These are phyloP conservation scores for Lepraria neglecta DNA, from an alignment of 495 filamentous ascomycete species.

Conservation along the genomic window DNA sequence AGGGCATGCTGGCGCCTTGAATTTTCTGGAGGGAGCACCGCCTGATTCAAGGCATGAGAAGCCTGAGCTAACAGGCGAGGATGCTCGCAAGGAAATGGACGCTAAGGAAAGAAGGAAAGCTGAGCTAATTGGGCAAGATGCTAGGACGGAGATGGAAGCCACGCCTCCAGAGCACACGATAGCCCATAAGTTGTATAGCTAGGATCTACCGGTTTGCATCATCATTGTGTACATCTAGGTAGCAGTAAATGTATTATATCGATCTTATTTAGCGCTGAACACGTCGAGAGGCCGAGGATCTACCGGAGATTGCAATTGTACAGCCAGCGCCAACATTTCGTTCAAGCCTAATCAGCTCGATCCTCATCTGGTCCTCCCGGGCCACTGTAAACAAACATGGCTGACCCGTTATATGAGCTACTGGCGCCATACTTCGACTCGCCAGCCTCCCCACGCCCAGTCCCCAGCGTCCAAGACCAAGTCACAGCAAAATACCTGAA, in stretches of 20 bases:
- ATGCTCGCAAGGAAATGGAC: slow-evolving; percentile 10
- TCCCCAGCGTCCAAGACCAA: slow-evolving; percentile 39
- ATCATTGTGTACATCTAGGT: no score
- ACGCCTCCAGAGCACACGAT: not conserved
- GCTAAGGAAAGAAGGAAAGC: not conserved
- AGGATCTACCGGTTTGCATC: not conserved
- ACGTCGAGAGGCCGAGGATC: not conserved
- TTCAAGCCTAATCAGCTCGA: not conserved
- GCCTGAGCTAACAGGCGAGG: slow-evolving; percentile 12
- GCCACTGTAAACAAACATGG: slow-evolving; percentile 10
- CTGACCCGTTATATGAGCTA: slow-evolving; percentile 49
- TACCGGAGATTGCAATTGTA: not conserved
- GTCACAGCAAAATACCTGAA: slow-evolving; percentile 64
- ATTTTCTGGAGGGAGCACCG: not conserved
- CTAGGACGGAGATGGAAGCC: slow-evolving; percentile 4
- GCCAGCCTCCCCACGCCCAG: slow-evolving; percentile 29
- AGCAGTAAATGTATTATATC: no score
- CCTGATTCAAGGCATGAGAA: not conserved
- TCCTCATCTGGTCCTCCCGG: not conserved
- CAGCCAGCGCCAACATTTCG: not conserved
- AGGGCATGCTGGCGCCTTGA: not conserved
- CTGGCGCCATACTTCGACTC: slow-evolving; percentile 56
- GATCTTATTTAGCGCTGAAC: no score
- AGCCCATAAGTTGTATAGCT: not conserved
- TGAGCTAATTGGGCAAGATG: slow-evolving; percentile 1